Evolutionary conservation across 768 basidiomycete genomes (phyloP), one percentile per base, ranked within the genome.

Genomic region (Tremella yokohamensis): DNA sequence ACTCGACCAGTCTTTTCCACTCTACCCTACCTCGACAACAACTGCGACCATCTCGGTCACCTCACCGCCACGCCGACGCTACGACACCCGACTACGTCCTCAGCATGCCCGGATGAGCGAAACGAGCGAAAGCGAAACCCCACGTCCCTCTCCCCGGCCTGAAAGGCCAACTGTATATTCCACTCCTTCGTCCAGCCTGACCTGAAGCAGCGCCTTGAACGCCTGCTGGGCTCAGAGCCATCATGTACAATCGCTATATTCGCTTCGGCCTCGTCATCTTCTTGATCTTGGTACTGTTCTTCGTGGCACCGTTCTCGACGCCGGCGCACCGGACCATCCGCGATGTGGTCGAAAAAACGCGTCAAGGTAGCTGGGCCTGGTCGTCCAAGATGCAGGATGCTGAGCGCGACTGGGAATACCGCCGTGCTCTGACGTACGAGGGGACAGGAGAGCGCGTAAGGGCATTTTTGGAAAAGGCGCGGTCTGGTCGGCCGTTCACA

Each of bases 391-490:
- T n/a, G 42, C n/a, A 45, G 15, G n/a, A 45, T 15, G n/a, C 22
- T 15, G 42, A 45, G 26, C 26, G 51, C 26, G 57, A 62, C 40
- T 65, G 64, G 64, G 64, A 65, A 24, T 62, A 55, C 26, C 57
- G 54, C 19, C 44, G 64, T 18, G 57, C 64, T 12, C 39, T 65
- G 15, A 39, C 51, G 22, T 61, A 62, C 50, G 64, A 65, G 48
- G 64, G 74, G 2, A 67, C 66, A 25, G 74, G 72, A 2, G 63
- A 58, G 29, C 49, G 72, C 34, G 60, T 72, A 26, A 57, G 64
- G 42, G 54, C 61, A 3, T 73, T 73, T 24, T 54, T 73, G 13
- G 66, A 62, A 9, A 75, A 75, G 50, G 70, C 70, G 13, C 54
- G 53, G 22, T 59, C 55, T 15, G 68, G 74, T 1, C 37, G 63